Evolutionary conservation across 31 red algal species (phyloP), one percentile per base, ranked within the genome.

Genomic region (Endocladia muricata): DNA sequence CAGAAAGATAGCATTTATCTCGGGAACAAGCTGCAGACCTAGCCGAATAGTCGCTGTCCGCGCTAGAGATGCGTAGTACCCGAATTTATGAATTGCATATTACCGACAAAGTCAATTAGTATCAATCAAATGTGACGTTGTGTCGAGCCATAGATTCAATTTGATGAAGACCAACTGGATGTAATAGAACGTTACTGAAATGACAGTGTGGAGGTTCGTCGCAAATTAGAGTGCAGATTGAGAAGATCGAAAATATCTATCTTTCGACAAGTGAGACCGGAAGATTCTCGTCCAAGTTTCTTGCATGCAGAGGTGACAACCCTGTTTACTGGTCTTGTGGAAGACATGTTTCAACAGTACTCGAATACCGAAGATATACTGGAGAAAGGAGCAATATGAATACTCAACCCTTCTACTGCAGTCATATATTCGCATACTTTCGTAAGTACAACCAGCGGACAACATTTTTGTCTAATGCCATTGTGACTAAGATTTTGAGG

Each of bases 321-420:
- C 11, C 35, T 95, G 19, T 71, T 83, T 1, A 64, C 83, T 2
- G 34, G 40, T 38, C 41, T 95, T 30, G 36, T 99, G 1, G 78
- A 95, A 39, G 96, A 99, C 57, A 76, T 65, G 17, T 65, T 99
- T 8, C 93, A 57, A 37, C 78, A 91, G 58, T 92, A 66, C 68
- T 88, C 92, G 11, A 95, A 99, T 54, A 79, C 94, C 47, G 92
- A n/a, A n/a, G n/a, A n/a, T n/a, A n/a, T n/a, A n/a, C 96, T 5
- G 66, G 88, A 23, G 66, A 85, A 32, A 92, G 92, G 17, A 92
- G 96, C 13, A 74, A 95, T 54, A 33, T 40, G 3, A 91, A 95
- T 48, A 35, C 48, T 2, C 37, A 95, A 9, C 37, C 36, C 17
- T 68, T 75, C 37, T 38, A 41, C 3, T 71, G 54, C 26, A 81